Base-by-base conservation (phyloP, 2,329 filamentous ascomycete species). In the Calonectria hongkongensis region DNA sequence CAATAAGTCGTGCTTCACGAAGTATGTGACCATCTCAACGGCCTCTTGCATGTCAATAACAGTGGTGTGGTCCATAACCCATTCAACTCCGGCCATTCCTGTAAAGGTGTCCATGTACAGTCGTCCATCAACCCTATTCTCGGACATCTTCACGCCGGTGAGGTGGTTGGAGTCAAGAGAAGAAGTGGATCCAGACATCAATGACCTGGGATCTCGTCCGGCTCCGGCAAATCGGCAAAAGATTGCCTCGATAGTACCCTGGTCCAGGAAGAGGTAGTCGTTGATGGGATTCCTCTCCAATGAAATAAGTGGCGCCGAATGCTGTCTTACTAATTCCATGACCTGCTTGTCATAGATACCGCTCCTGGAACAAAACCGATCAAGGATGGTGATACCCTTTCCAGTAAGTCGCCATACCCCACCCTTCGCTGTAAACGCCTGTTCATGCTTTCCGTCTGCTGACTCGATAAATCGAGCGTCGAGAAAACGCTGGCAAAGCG, bases 31-130 rank as follows among this genome's bases (percentile, higher is more conserved):
- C 75, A 98, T 92, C 82, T 98, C 94, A 75, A 92, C 89, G 0
- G 94, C 94, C 84, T 98, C 97, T 63, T 94, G 90, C 71, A 94
- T 92, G 83, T 98, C 96, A 27, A 98, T 95, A 41, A 96, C 97
- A 0, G 95, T 98, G 78, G 94, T 97, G 86, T 97, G 98, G 85
- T 98, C 96, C 92, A 98, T 96, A 74, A 98, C 85, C 96, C 96
- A 98, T 83, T 98, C 96, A 15, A 94, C 93, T 0, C 94, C 92
- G 7, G 94, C 33, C 4, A 13, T 10, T 41, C 54, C 54, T 2
- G 95, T 98, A 80, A 98, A 98, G 0, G 94, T 96, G 82, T 98
- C 95, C 78, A 91, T 91, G 81, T 92, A 92, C 13, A 92, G 88
- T 82, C 93, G 95, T 79, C 94, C 94, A 65, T 90, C 89, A 39